phyloP scores from a whole-genome alignment of 371 early-diverging fungal species.

The Mucor sp. region DNA sequence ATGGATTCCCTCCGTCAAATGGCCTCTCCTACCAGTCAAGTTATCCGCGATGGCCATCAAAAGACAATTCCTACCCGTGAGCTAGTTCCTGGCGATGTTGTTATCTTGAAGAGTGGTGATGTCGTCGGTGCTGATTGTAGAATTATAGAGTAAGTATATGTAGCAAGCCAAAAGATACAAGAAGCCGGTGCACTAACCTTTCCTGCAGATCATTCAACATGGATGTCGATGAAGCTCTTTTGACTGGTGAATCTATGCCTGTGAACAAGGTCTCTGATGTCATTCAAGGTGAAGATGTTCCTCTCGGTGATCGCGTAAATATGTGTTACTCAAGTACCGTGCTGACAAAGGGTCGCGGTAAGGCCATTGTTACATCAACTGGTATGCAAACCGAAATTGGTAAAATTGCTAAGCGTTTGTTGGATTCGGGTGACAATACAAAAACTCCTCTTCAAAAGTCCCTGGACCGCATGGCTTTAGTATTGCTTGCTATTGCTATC shows the following conservation, averaged over 20 bases:
- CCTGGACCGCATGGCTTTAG: slow-evolving; percentile 68
- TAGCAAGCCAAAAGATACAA: no score
- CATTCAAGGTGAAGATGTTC: slow-evolving; percentile 36
- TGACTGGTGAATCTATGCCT: slow-evolving; percentile 69
- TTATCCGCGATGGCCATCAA: slow-evolving; percentile 81
- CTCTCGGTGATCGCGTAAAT: slow-evolving; percentile 66
- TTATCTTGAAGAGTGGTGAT: slow-evolving; percentile 89
- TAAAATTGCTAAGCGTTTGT: slow-evolving; percentile 84
- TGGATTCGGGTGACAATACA: slow-evolving; percentile 62
- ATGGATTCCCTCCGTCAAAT: slow-evolving; percentile 88
- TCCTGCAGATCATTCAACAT: slow-evolving; percentile 66
- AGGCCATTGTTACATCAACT: slow-evolving; percentile 81
- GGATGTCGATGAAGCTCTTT: slow-evolving; percentile 84
- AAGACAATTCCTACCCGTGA: slow-evolving; percentile 71
- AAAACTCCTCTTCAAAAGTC: slow-evolving; percentile 76
- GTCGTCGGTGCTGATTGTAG: slow-evolving; percentile 91
- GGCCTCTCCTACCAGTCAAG: slow-evolving; percentile 80
- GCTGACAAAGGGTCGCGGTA: slow-evolving; percentile 51
- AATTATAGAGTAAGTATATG: slow-evolving; percentile 67
- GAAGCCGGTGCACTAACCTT: background rate
- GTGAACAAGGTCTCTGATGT: slow-evolving; percentile 35
- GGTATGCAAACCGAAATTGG: slow-evolving; percentile 94
- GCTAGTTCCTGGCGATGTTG: slow-evolving; percentile 88
- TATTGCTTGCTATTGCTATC: slow-evolving; percentile 55
- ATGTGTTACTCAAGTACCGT: slow-evolving; percentile 63